phyloP scores from a whole-genome alignment of 345 rosid species.

The Eucalyptus paniculata region DNA sequence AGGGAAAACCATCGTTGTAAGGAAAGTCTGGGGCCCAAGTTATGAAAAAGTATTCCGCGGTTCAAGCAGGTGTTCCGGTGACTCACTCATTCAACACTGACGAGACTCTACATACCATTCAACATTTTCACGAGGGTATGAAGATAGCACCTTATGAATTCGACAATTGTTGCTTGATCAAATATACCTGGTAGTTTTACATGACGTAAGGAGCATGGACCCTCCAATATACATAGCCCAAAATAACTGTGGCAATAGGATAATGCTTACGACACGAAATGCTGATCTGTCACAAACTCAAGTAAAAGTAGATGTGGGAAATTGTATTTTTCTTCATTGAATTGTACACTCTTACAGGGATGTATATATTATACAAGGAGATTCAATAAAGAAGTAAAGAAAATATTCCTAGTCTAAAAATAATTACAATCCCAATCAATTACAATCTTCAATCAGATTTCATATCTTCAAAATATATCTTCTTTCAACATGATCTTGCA shows the following conservation, averaged over 20 bases:
- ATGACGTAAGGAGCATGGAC: not conserved
- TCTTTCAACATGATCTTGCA: not conserved
- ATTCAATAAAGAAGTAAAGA: too few species aligned
- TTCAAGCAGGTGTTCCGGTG: not conserved
- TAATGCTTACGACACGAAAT: not conserved
- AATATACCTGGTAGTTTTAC: not conserved
- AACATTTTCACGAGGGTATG: not conserved
- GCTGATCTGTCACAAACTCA: not conserved
- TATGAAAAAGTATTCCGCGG: not conserved
- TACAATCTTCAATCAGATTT: too few species aligned
- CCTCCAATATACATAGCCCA: not conserved
- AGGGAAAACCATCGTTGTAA: not conserved
- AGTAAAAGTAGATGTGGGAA: too few species aligned
- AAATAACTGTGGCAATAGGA: not conserved
- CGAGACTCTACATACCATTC: not conserved
- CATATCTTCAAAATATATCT: too few species aligned
- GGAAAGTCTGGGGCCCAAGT: not conserved
- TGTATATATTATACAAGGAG: too few species aligned
- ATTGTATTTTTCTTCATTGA: too few species aligned
- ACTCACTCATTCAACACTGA: not conserved
- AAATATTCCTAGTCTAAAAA: too few species aligned
- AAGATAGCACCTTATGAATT: not conserved
- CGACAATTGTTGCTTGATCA: not conserved
- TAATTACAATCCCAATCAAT: too few species aligned
- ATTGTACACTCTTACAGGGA: too few species aligned